Evolutionary conservation across 345 rosid species (phyloP).

Genomic region (Firmiana major): DNA sequence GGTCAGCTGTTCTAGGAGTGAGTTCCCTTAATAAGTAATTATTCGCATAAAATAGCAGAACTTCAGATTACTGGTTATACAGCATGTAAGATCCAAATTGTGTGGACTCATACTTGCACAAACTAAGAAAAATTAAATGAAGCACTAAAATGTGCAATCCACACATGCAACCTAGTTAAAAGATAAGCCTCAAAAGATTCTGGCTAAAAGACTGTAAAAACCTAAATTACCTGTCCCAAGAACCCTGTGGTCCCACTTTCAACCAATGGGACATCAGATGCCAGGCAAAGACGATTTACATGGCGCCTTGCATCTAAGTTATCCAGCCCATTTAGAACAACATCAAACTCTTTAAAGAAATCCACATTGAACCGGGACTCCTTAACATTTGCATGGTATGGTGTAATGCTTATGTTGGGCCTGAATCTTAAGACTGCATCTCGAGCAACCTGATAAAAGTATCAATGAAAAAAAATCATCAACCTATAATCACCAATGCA

Average conservation of each 20-base stretch:
- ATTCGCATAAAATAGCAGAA: not conserved
- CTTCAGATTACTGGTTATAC: not conserved
- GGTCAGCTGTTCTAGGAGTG: conserved; percentile 1
- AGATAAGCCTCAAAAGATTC: not conserved
- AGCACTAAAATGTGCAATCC: not conserved
- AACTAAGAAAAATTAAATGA: not conserved
- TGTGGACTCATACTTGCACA: not conserved
- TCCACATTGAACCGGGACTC: conserved; percentile 77
- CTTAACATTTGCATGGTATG: conserved; percentile 94
- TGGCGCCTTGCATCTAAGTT: conserved; percentile 95
- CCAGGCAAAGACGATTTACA: conserved; percentile 98
- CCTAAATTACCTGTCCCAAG: conserved; percentile 80
- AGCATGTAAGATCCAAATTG: not conserved
- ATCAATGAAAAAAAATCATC: conserved; percentile 1
- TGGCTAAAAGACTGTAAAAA: not conserved
- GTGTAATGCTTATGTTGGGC: conserved; percentile 73
- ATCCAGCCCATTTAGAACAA: conserved; percentile 95
- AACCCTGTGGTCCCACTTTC: conserved; percentile 99
- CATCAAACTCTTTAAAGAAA: conserved; percentile 90
- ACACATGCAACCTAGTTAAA: not conserved
- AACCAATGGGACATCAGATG: conserved; percentile 91
- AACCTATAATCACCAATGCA: not conserved
- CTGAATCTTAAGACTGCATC: conserved; percentile 93
- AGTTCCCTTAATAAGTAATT: conserved; percentile 1
- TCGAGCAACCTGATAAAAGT: conserved; percentile 76